Percentiles rank a stretch among this genome's conserved stretches.
Conservation (phyloP, 805 yeast species). For the Candida hungchunana region DNA sequence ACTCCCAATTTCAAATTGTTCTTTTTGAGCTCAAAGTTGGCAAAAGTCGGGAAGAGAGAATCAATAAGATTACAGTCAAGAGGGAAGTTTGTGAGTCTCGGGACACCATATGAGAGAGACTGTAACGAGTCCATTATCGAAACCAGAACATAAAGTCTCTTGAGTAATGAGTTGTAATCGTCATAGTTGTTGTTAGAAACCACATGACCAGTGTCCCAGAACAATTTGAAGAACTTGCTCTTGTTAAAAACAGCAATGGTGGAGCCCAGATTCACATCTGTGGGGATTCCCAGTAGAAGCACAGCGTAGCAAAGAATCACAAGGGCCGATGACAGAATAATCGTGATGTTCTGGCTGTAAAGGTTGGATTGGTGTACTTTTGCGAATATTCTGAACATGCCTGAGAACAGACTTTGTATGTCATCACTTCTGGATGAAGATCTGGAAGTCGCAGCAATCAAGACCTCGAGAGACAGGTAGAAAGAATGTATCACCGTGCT, state of each 20-base stretch:
- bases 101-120: constrained; percentile 48
- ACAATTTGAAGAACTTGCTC: constrained; percentile 42
- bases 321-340: constrained; percentile 26
- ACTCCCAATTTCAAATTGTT: constrained; percentile 27
- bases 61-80: constrained; percentile 17
- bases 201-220: constrained; percentile 16
- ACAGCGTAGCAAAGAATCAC: constrained; percentile 50
- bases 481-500: constrained; percentile 16
- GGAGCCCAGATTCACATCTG: constrained; percentile 46
- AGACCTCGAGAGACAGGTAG: constrained; percentile 18
- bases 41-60: constrained; percentile 17
- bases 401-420: constrained; percentile 11
- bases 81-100: constrained; percentile 28
- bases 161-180: constrained; percentile 25
- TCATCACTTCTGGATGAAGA: constrained; percentile 13
- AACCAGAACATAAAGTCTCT: constrained; percentile 45
- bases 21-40: constrained; percentile 18
- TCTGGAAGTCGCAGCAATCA: constrained; percentile 15
- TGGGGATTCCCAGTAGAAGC: constrained; percentile 54
- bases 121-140: constrained; percentile 49
- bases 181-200: constrained; percentile 22
- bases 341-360: constrained; percentile 13
- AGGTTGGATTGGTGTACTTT: constrained; percentile 13
- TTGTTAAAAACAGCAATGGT: constrained; percentile 55
- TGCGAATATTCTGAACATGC: constrained; percentile 16